Evolutionary conservation across 139 green algal species (phyloP).

Genomic region (Tetradesmus obliquus): DNA sequence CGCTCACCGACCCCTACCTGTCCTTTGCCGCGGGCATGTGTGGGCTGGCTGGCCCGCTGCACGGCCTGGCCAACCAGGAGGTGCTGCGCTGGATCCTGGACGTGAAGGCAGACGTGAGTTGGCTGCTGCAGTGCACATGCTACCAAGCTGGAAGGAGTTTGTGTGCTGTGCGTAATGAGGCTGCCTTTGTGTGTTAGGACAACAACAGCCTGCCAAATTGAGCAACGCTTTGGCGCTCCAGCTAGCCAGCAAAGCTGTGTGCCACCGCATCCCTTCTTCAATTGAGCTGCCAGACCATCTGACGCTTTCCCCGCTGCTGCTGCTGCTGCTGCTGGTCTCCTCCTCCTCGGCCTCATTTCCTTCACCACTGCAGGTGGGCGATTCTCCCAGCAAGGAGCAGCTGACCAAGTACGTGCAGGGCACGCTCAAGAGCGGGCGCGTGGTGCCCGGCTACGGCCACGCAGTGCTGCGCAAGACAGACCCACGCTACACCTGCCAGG

Average conservation of each 20-base stretch:
- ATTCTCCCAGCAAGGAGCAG: constrained; percentile 84
- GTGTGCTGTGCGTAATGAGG: background rate
- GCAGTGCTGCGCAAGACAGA: constrained; percentile 98
- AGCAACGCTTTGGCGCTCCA: too few species aligned
- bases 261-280: too few species aligned
- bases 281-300: too few species aligned
- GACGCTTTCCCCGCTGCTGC: too few species aligned
- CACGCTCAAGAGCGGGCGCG: constrained; percentile 95
- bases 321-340: too few species aligned
- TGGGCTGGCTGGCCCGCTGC: constrained; percentile 95
- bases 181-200: too few species aligned
- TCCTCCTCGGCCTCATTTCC: background rate
- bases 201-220: too few species aligned
- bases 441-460: constrained; percentile 98
- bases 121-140: background rate
- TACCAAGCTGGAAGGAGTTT: background rate
- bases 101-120: constrained; percentile 69
- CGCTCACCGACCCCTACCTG: constrained; percentile 97
- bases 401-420: constrained; percentile 89
- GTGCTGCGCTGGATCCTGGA: constrained; percentile 91
- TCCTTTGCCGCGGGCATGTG: constrained; percentile 94
- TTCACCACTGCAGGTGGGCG: constrained; percentile 73
- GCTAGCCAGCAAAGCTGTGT: too few species aligned
- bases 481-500: constrained; percentile 95
- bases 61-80: constrained; percentile 99